Evolutionary conservation across 495 filamentous ascomycete genomes (phyloP).

Genomic region (Podospora pseudocomata): DNA sequence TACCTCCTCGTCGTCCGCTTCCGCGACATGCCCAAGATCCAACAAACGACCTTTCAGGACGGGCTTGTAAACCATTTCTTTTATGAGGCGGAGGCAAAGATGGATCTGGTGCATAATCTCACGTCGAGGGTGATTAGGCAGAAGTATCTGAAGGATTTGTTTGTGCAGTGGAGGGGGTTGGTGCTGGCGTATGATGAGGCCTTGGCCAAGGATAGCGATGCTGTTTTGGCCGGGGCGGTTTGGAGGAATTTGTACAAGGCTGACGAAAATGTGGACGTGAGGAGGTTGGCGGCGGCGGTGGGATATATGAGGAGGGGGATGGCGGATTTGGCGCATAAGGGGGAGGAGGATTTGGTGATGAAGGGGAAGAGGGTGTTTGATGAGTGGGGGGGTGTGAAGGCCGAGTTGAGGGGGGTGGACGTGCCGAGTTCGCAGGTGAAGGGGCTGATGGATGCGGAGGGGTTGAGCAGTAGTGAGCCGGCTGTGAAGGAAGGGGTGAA

Average conservation of each 20-base stretch:
- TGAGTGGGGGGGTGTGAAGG: constrained; percentile 37
- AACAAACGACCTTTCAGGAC: constrained; percentile 38
- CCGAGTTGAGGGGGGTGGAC: constrained; percentile 42
- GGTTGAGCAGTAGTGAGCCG: not conserved
- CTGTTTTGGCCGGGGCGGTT: constrained; percentile 78
- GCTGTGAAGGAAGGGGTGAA: no score
- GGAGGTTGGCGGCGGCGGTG: constrained; percentile 67
- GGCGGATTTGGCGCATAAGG: constrained; percentile 57
- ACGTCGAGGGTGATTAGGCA: constrained; percentile 62
- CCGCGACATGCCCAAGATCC: constrained; percentile 62
- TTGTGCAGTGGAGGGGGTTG: constrained; percentile 83
- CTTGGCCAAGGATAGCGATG: constrained; percentile 67
- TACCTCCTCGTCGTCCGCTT: constrained; percentile 87
- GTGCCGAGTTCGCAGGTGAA: constrained; percentile 28
- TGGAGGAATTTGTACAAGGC: constrained; percentile 93
- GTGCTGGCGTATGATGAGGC: constrained; percentile 86
- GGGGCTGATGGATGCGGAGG: constrained; percentile 17
- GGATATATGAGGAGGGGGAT: constrained; percentile 72
- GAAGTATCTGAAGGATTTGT: constrained; percentile 87
- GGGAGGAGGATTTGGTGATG: constrained; percentile 50
- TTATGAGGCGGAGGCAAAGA: constrained; percentile 81
- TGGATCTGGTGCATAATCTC: constrained; percentile 68
- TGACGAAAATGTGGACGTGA: constrained; percentile 64
- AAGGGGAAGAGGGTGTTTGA: constrained; percentile 31
- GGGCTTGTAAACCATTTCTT: constrained; percentile 86